phyloP scores from a whole-genome alignment of 257 asterid species.

The Cruciata laevipes region DNA sequence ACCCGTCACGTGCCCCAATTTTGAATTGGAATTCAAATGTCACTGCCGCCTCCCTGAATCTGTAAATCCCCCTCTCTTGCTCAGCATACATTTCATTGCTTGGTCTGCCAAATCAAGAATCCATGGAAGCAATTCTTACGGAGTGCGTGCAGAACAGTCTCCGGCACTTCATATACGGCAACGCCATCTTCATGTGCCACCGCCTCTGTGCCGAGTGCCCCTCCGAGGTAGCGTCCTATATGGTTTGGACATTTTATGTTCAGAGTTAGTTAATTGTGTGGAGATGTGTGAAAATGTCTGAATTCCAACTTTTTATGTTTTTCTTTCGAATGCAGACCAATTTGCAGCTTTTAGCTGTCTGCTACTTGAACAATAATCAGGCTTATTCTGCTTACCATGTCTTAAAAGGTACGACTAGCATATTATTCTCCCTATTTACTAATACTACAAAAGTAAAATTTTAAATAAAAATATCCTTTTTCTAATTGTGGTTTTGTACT shows the following conservation, averaged over 20 bases:
- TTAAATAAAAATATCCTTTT: constrained; percentile 5
- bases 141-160: constrained; percentile 68
- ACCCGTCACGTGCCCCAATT: constrained; percentile 2
- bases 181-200: constrained; percentile 87
- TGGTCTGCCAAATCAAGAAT: neutral
- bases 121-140: constrained; percentile 65
- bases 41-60: constrained; percentile 8
- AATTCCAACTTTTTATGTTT: neutral
- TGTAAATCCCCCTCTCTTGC: neutral
- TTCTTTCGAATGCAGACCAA: constrained; percentile 57
- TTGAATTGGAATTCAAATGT: constrained; percentile 15
- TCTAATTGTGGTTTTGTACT: constrained; percentile 14
- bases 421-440: constrained; percentile 5
- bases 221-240: constrained; percentile 46
- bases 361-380: constrained; percentile 89
- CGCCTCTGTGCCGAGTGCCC: constrained; percentile 95
- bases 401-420: constrained; percentile 54
- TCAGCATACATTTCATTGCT: neutral
- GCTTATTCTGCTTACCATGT: constrained; percentile 83
- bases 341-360: constrained; percentile 73
- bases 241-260: neutral
- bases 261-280: neutral
- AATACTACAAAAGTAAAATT: neutral
- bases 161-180: constrained; percentile 59
- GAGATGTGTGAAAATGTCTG: neutral